Conservation (phyloP, 1,284 basidiomycete genomes). For the Athelia psychrophila region DNA sequence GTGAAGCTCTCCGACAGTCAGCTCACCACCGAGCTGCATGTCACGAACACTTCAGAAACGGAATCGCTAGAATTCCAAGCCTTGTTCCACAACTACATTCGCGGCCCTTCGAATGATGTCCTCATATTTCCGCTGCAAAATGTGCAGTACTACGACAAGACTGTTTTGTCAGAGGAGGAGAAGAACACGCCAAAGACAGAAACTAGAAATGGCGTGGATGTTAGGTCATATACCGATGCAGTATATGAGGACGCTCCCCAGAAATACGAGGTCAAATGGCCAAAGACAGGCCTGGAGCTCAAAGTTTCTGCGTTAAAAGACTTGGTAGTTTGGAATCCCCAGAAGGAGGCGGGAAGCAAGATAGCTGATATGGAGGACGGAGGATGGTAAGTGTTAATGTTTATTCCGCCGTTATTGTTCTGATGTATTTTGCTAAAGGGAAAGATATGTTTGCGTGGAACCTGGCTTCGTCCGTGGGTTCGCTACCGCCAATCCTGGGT, state of each 20-base stretch:
- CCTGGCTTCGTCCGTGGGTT: slow-evolving; percentile 53
- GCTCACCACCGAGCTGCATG: slow-evolving; percentile 76
- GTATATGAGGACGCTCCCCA: slow-evolving; percentile 67
- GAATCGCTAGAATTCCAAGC: slow-evolving; percentile 79
- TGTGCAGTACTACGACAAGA: slow-evolving; percentile 76
- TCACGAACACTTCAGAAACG: slow-evolving; percentile 60
- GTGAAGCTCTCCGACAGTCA: slow-evolving; percentile 76
- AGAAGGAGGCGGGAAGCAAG: slow-evolving; percentile 59
- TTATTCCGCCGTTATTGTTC: slow-evolving; percentile 1
- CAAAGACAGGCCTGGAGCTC: slow-evolving; percentile 53
- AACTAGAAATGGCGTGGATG: slow-evolving; percentile 58
- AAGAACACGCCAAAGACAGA: slow-evolving; percentile 56
- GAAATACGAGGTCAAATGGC: slow-evolving; percentile 60
- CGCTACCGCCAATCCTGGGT: slow-evolving; percentile 38
- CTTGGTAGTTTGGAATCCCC: slow-evolving; percentile 88
- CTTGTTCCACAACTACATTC: slow-evolving; percentile 83
- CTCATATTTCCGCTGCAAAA: slow-evolving; percentile 59
- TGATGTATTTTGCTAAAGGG: slow-evolving; percentile 28
- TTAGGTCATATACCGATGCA: slow-evolving; percentile 64
- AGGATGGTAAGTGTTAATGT: slow-evolving; percentile 65
- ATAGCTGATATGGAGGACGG: slow-evolving; percentile 84
- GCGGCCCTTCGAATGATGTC: slow-evolving; percentile 60
- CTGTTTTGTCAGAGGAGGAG: slow-evolving; percentile 51
- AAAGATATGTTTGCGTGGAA: slow-evolving; percentile 57
- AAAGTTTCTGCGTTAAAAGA: slow-evolving; percentile 66